Percentiles rank a stretch among this genome's conserved stretches.
These are phyloP conservation scores for Sclerotinia nivalis DNA, from an alignment of 2,329 filamentous ascomycete species.

Conservation along the genomic window DNA sequence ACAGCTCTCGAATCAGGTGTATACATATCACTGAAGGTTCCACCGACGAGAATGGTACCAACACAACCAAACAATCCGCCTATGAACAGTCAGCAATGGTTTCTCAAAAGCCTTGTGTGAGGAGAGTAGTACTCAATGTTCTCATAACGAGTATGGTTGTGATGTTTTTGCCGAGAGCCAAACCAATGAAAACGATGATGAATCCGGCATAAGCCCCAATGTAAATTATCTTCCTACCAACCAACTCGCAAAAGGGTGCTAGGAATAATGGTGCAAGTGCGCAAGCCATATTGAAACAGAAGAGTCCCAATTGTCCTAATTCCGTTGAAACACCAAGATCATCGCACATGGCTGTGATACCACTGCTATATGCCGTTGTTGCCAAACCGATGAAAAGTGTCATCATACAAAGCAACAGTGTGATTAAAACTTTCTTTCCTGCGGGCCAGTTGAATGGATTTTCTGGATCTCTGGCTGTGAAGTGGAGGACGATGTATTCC, in stretches of 20 bases:
- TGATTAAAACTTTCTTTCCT: slow-evolving; percentile 49
- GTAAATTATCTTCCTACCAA: slow-evolving; percentile 80
- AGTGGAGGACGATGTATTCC: slow-evolving; percentile 50
- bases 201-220: slow-evolving; percentile 55
- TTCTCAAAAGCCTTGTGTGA: slow-evolving; percentile 38
- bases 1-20: slow-evolving; percentile 74
- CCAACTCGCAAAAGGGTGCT: slow-evolving; percentile 83
- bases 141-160: slow-evolving; percentile 70
- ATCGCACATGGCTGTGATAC: slow-evolving; percentile 48
- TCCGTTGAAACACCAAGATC: slow-evolving; percentile 48
- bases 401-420: slow-evolving; percentile 51
- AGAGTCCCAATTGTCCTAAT: slow-evolving; percentile 55
- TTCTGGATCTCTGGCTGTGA: slow-evolving; percentile 48
- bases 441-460: slow-evolving; percentile 55
- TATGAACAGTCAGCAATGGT: not conserved
- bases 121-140: slow-evolving; percentile 47
- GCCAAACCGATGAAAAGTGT: slow-evolving; percentile 55
- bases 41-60: slow-evolving; percentile 76
- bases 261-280: slow-evolving; percentile 81
- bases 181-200: slow-evolving; percentile 51
- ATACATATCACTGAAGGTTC: slow-evolving; percentile 84
- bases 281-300: slow-evolving; percentile 78
- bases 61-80: slow-evolving; percentile 68
- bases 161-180: slow-evolving; percentile 71
- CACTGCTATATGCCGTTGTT: slow-evolving; percentile 55